Base-by-base conservation (phyloP, 805 yeast species). In the Kuraishia ogatae region DNA sequence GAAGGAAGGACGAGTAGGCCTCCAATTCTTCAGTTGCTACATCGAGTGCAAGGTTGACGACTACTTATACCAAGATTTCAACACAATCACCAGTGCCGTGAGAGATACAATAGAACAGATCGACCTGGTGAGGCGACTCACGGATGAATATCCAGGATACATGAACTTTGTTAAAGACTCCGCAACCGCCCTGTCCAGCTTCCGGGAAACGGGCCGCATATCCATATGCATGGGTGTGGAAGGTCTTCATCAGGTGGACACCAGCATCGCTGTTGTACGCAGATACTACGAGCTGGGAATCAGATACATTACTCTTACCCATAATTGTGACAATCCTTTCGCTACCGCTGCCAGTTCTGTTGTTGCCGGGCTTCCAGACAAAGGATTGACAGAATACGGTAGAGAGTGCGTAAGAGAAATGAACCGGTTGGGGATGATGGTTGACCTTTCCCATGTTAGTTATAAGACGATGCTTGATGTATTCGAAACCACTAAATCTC, bases 291-390 rank as follows among this genome's bases (percentile, higher is more conserved):
- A 76, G 6, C 58, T 80, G 39, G 84, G 84, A 15, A 81, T 79
- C n/a, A 60, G 83, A 39, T 80, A 80, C 61, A 74, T 78, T 48
- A 80, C 84, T 0, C 62, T 80, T 53, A 79, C 83, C 0, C 83
- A 79, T 57, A 79, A 79, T 60, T 79, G 84, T 65, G 82, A 79
- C 58, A 80, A 80, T 57, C 82, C 83, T 3, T 80, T 78, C 64
- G 83, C 83, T 2, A 78, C 82, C 15, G 81, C 84, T 19, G 82
- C 83, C 10, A 69, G 78, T 4, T 71, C 80, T 0, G 71, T 74
- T 6, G 59, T 76, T 22, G 81, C 71, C 19, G 82, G 82, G 1
- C 66, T 69, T 48, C 71, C 68, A 4, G 83, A 78, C 59, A 59
- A 61, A 26, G 83, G 83, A 0, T 62, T 79, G 53, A 66, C 78